Evolutionary conservation across 306 rosid genomes (phyloP).

Genomic region (Lupinus albus): DNA sequence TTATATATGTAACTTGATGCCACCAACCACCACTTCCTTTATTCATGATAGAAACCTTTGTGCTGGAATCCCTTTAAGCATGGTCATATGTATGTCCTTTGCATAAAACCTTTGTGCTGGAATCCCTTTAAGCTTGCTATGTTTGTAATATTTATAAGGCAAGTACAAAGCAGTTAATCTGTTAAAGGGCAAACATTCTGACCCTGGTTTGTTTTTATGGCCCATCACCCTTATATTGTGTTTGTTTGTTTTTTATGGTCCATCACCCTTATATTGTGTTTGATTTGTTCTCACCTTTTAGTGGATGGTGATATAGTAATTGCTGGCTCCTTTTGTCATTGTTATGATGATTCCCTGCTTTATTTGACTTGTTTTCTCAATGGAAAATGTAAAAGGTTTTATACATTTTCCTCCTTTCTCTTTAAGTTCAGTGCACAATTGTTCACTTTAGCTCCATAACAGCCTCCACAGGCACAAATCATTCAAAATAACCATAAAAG

Average conservation of each 20-base stretch:
- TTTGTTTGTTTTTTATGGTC: slow-evolving; percentile 40
- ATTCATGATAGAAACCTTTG: background rate
- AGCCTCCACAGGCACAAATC: too few relatives aligned
- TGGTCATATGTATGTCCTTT: background rate
- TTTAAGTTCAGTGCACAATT: background rate
- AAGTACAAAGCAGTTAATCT: slow-evolving; percentile 53
- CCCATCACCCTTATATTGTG: background rate
- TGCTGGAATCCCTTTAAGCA: background rate
- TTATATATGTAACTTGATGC: background rate
- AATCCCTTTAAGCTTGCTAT: background rate
- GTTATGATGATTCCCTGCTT: slow-evolving; percentile 45
- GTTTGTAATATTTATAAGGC: slow-evolving; percentile 36
- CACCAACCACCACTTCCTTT: background rate
- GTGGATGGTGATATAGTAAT: slow-evolving; percentile 54
- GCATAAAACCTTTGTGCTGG: background rate
- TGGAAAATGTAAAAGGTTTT: background rate
- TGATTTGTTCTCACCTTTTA: slow-evolving; percentile 56
- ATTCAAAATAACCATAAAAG: too few relatives aligned
- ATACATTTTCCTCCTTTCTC: background rate
- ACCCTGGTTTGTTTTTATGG: slow-evolving; percentile 45
- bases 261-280: background rate
- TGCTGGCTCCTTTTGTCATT: slow-evolving; percentile 72
- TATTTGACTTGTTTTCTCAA: background rate
- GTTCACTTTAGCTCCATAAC: too few relatives aligned
- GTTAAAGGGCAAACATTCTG: slow-evolving; percentile 47